Evolutionary conservation across 768 basidiomycete species (phyloP), one percentile per base, ranked within the genome.

Genomic region (Phlegmacium glaucopus): DNA sequence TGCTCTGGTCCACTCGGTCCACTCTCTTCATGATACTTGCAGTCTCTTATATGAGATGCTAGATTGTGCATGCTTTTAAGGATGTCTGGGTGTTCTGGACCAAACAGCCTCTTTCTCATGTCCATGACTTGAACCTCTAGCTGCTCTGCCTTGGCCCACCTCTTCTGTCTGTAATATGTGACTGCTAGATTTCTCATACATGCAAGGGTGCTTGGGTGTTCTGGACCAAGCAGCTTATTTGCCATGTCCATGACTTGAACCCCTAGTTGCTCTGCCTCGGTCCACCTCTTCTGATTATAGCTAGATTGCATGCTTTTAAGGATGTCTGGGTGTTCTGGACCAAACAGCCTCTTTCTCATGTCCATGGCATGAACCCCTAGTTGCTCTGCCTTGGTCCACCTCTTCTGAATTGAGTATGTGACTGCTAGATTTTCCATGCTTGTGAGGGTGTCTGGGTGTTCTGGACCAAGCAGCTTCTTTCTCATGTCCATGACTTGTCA

Each of bases 61-160:
- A 52, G 36, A 47, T 43, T 49, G 26, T 6, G 12, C 42, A 55
- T 55, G 18, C 12, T 32, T 4, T 2, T 36, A 11, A 55, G 12
- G 3, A 51, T 58, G 30, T 49, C 36, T 17, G 42, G 48, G 29
- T 58, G 56, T 18, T 58, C 38, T 18, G 17, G 3, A n/a, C 56
- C 56, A 36, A 50, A 39, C 16, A 46, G 17, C 39, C 30, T 11
- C 30, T 26, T 51, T 44, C 22, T 42, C 27, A 39, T 13, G 13
- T 48, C 36, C 22, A 54, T 34, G 10, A 54, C 53, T n/a, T 49
- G 16, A 10, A 44, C 30, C 15, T 42, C 28, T 7, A 57, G 30
- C 17, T 39, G 38, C 42, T 40, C 38, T 22, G 55, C 55, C 11
- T 45, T 28, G 13, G 28, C 35, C 13, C 30, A 42, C 18, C 51